Evolutionary conservation across 2,329 filamentous ascomycete genomes (phyloP).

Genomic region (Botrytis tulipae): DNA sequence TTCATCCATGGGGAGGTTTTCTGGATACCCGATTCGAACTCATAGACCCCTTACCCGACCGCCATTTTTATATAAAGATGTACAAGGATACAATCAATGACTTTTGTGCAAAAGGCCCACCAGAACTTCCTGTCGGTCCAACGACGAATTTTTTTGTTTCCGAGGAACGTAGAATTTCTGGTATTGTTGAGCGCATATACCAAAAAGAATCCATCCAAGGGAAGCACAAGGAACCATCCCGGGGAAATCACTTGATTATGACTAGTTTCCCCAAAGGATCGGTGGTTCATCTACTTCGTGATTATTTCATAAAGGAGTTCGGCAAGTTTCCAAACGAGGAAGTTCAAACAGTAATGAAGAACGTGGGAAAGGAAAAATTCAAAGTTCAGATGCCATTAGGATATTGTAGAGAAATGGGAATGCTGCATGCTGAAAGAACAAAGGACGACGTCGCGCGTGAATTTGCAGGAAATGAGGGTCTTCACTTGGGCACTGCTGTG

Average conservation of each 20-base stretch:
- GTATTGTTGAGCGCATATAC: not conserved
- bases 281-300: not conserved
- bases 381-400: not conserved
- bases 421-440: not conserved
- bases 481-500: not conserved
- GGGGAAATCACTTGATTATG: not conserved
- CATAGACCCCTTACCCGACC: constrained; percentile 3
- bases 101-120: not conserved
- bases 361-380: not conserved
- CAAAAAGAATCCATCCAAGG: too few relatives aligned
- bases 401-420: not conserved
- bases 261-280: not conserved
- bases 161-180: not conserved
- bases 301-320: not conserved
- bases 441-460: not conserved
- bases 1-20: constrained; percentile 1
- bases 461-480: not conserved
- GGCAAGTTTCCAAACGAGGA: not conserved
- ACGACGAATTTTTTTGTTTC: not conserved
- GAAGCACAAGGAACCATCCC: not conserved
- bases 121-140: not conserved
- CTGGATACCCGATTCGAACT: not conserved
- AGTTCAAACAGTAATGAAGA: not conserved
- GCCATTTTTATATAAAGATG: not conserved
- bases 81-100: not conserved